A percentile compares a stretch with the other conserved stretches of the same genome.
Conservation (phyloP, 148 eudicot genomes). For the Nepenthes mirabilis region DNA sequence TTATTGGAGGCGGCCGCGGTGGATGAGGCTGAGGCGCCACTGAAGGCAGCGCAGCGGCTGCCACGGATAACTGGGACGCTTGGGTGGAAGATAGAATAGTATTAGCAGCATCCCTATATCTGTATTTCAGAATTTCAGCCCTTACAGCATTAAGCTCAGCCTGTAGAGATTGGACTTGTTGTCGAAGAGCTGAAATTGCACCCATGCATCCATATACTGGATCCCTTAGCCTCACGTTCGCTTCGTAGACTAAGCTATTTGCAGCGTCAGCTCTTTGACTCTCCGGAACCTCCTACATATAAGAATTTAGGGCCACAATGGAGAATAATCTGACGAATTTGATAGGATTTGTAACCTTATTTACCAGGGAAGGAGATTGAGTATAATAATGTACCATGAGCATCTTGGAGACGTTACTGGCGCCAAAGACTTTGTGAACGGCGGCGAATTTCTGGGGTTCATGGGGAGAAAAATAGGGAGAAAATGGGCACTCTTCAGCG, state of each 20-base stretch:
- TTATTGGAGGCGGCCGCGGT: slow-evolving; percentile 21
- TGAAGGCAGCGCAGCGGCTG: slow-evolving; percentile 9
- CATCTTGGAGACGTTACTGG: slow-evolving; percentile 88
- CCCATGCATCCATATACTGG: slow-evolving; percentile 95
- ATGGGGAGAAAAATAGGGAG: slow-evolving; percentile 82
- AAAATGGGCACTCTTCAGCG: slow-evolving; percentile 79
- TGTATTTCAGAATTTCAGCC: slow-evolving; percentile 51
- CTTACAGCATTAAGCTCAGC: slow-evolving; percentile 47
- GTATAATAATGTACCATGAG: slow-evolving; percentile 34
- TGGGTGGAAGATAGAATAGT: background rate
- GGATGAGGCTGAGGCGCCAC: slow-evolving; percentile 16
- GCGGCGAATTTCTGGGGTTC: slow-evolving; percentile 87
- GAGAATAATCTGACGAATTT: background rate
- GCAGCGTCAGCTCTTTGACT: slow-evolving; percentile 73
- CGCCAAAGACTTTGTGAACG: slow-evolving; percentile 88
- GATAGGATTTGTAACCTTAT: background rate
- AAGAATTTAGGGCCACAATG: background rate
- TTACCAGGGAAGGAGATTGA: background rate
- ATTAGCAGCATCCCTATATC: slow-evolving; percentile 52
- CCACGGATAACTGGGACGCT: slow-evolving; percentile 1
- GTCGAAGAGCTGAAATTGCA: slow-evolving; percentile 68
- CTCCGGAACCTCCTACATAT: slow-evolving; percentile 53
- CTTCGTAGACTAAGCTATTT: slow-evolving; percentile 84
- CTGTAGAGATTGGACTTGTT: slow-evolving; percentile 49
- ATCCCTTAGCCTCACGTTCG: slow-evolving; percentile 68